Conservation (phyloP, 2,329 filamentous ascomycete genomes). For the Colletotrichum chrysophilum region DNA sequence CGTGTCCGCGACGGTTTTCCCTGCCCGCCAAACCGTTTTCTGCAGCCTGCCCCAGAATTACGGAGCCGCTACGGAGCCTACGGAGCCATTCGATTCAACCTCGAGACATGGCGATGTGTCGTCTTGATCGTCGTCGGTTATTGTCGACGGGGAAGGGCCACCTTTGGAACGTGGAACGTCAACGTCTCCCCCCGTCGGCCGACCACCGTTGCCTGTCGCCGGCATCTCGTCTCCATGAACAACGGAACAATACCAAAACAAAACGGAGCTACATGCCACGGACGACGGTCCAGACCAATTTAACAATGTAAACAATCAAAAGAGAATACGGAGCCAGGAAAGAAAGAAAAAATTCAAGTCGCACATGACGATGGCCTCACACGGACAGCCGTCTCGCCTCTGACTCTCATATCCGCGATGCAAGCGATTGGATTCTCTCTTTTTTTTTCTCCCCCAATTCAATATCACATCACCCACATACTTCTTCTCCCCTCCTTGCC, state of each 20-base stretch:
- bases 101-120: constrained; percentile 14
- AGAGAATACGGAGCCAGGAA: neutral
- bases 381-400: neutral
- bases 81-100: neutral
- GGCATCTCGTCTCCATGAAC: neutral
- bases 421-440: neutral
- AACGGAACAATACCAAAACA: constrained; percentile 4
- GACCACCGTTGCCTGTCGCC: neutral
- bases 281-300: constrained; percentile 1
- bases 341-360: neutral
- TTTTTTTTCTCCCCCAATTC: neutral
- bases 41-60: neutral
- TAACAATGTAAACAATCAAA: neutral
- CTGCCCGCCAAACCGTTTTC: neutral
- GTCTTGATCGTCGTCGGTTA: constrained; percentile 16
- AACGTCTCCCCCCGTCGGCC: neutral
- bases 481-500: neutral
- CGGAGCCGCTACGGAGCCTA: constrained; percentile 2
- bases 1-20: neutral
- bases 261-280: constrained; percentile 2
- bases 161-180: neutral
- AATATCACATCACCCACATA: neutral
- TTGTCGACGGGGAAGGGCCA: neutral
- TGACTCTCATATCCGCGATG: neutral
- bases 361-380: constrained; percentile 14